A percentile compares a stretch with the other conserved stretches of the same genome.
These are phyloP conservation scores for Globisporangium echinulatum DNA, from an alignment of 352 stramenopile species.

Conservation along the genomic window DNA sequence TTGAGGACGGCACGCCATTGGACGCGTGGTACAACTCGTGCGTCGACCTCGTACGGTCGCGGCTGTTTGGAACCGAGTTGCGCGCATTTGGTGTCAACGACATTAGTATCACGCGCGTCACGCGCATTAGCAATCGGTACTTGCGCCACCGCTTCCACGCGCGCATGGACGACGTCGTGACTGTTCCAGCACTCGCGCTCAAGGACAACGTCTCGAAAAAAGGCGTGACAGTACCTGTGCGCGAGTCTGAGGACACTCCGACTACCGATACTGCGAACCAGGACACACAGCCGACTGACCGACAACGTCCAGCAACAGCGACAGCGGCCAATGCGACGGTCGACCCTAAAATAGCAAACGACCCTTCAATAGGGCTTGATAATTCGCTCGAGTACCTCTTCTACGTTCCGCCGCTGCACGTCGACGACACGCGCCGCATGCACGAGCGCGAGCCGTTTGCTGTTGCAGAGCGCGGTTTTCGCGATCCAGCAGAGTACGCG, in stretches of 20 bases:
- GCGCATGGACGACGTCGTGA: slow-evolving; percentile 70
- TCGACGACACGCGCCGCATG: slow-evolving; percentile 31
- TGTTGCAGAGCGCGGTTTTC: slow-evolving; percentile 65
- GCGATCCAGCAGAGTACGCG: slow-evolving; percentile 39
- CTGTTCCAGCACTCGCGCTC: slow-evolving; percentile 43
- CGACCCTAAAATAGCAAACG: slow-evolving; percentile 1
- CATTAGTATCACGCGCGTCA: slow-evolving; percentile 76
- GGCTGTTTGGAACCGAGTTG: slow-evolving; percentile 56
- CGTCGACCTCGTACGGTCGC: slow-evolving; percentile 72
- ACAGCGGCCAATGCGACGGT: slow-evolving; percentile 10
- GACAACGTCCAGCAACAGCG: background rate
- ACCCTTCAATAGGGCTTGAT: slow-evolving; percentile 19
- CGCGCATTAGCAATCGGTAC: slow-evolving; percentile 86
- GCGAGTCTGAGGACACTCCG: slow-evolving; percentile 9
- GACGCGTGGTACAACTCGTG: slow-evolving; percentile 86
- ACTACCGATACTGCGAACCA: too few species aligned
- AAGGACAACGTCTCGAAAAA: slow-evolving; percentile 84
- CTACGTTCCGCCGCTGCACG: slow-evolving; percentile 42
- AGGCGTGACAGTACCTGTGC: slow-evolving; percentile 45
- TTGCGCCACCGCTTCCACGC: slow-evolving; percentile 84
- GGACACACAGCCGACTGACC: too few species aligned
- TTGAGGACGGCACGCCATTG: slow-evolving; percentile 78
- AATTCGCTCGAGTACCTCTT: slow-evolving; percentile 80
- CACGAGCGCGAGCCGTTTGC: slow-evolving; percentile 48
- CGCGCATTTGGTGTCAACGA: slow-evolving; percentile 45